Percentiles rank a stretch among this genome's conserved stretches.
These are phyloP conservation scores for Epichloe coenophiala DNA, from an alignment of 2,329 filamentous ascomycete species.

Conservation along the genomic window DNA sequence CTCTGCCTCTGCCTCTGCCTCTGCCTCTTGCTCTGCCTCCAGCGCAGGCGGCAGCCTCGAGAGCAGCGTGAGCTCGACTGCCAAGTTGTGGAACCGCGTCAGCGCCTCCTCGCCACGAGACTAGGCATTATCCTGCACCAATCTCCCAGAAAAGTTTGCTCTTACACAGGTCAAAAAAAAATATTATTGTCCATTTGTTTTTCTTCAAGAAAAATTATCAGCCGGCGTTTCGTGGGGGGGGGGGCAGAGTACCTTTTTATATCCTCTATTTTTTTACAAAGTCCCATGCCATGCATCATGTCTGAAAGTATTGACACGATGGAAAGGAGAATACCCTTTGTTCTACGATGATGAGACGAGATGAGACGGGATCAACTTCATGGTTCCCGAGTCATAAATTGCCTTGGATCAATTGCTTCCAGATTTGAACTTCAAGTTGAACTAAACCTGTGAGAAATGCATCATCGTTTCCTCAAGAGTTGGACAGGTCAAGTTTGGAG, in stretches of 20 bases:
- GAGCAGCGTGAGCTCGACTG: conserved; percentile 22
- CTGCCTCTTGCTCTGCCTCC: not conserved
- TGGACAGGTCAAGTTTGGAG: too few relatives aligned
- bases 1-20: conserved; percentile 13
- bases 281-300: not conserved
- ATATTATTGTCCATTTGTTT: too few relatives aligned
- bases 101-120: conserved; percentile 20
- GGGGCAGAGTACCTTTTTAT: conserved; percentile 15
- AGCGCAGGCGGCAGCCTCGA: conserved; percentile 16
- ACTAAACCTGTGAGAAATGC: too few relatives aligned
- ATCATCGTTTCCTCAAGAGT: too few relatives aligned
- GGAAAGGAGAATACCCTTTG: too few relatives aligned
- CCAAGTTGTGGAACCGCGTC: conserved; percentile 21
- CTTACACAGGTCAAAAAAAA: not conserved
- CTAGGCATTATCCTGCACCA: conserved; percentile 4
- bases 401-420: too few relatives aligned
- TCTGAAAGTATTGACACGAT: not conserved
- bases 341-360: too few relatives aligned
- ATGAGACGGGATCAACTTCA: too few relatives aligned
- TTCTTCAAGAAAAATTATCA: not conserved
- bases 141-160: not conserved
- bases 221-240: conserved; percentile 15
- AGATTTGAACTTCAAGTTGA: too few relatives aligned
- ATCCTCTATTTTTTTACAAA: conserved; percentile 16
- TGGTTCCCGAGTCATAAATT: too few relatives aligned